phyloP scores from a whole-genome alignment of 2,329 filamentous ascomycete genomes.

The Colletotrichum neosansevieriae region DNA sequence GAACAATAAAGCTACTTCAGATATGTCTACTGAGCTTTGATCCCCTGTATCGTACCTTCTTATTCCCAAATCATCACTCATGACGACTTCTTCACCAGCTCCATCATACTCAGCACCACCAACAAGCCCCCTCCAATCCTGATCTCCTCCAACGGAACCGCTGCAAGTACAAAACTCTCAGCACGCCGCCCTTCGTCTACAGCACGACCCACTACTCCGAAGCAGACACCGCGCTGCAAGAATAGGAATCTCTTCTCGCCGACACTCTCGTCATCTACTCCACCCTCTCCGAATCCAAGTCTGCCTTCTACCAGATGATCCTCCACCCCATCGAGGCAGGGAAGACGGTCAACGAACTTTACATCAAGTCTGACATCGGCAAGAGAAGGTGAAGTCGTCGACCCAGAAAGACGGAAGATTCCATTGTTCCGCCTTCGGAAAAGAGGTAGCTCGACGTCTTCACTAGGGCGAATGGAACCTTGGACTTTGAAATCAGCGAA shows the following conservation, averaged over 20 bases:
- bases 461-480: not conserved
- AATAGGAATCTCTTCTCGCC: not conserved
- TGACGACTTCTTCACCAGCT: too few relatives aligned
- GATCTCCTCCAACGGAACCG: too few relatives aligned
- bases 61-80: too few relatives aligned
- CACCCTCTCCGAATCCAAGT: not conserved
- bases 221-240: not conserved
- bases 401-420: not conserved
- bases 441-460: conserved; percentile 2
- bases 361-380: not conserved
- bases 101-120: too few relatives aligned
- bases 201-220: not conserved
- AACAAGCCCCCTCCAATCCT: too few relatives aligned
- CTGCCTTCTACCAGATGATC: not conserved
- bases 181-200: conserved; percentile 8
- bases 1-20: too few relatives aligned
- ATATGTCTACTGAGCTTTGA: too few relatives aligned
- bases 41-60: too few relatives aligned
- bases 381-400: conserved; percentile 15
- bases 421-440: not conserved
- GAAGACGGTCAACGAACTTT: conserved; percentile 1
- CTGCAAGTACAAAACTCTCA: not conserved
- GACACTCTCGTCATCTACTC: not conserved
- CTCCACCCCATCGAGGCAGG: not conserved
- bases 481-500: not conserved